phyloP scores from a whole-genome alignment of 2,329 filamentous ascomycete genomes.

The Neocucurbitaria cava region DNA sequence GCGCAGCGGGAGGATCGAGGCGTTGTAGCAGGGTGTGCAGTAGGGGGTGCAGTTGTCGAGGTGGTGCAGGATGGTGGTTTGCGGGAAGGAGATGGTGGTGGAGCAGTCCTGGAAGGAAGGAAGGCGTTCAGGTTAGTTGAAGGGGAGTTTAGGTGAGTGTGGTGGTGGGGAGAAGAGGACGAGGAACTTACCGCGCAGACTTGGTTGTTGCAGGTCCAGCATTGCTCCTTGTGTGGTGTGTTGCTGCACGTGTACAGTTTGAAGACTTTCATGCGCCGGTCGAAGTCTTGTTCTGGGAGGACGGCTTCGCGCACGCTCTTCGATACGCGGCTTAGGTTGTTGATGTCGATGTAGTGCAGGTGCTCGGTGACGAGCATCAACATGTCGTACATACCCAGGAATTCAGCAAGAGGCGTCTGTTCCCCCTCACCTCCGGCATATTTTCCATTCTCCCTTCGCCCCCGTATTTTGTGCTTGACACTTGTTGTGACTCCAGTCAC shows the following conservation, averaged over 20 bases:
- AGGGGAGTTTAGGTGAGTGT: too few species aligned
- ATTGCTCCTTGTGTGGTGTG: conserved; percentile 11
- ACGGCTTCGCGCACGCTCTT: conserved; percentile 32
- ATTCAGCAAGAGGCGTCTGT: conserved; percentile 25
- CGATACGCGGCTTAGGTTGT: conserved; percentile 31
- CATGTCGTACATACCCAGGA: conserved; percentile 41
- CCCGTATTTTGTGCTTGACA: neutral
- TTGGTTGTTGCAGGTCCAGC: conserved; percentile 33
- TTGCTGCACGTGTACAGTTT: conserved; percentile 27
- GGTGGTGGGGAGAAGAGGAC: neutral
- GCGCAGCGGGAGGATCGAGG: neutral
- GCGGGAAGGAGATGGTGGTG: conserved; percentile 4
- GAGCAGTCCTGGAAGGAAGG: conserved; percentile 18
- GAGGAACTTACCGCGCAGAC: conserved; percentile 22
- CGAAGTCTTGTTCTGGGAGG: conserved; percentile 25
- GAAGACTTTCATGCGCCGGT: conserved; percentile 22
- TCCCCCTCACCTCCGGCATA: conserved; percentile 6
- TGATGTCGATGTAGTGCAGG: conserved; percentile 37
- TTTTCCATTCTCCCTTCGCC: neutral
- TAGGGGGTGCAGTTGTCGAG: conserved; percentile 28
- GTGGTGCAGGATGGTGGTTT: conserved; percentile 22
- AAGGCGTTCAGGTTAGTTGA: too few species aligned
- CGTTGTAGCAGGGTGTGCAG: conserved; percentile 31
- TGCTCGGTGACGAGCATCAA: conserved; percentile 31
- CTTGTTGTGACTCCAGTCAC: conserved; percentile 12